A percentile compares a stretch with the other conserved stretches of the same genome.
Conservation (phyloP, 2,329 filamentous ascomycete genomes). For the Pseudocercospora crystallina region DNA sequence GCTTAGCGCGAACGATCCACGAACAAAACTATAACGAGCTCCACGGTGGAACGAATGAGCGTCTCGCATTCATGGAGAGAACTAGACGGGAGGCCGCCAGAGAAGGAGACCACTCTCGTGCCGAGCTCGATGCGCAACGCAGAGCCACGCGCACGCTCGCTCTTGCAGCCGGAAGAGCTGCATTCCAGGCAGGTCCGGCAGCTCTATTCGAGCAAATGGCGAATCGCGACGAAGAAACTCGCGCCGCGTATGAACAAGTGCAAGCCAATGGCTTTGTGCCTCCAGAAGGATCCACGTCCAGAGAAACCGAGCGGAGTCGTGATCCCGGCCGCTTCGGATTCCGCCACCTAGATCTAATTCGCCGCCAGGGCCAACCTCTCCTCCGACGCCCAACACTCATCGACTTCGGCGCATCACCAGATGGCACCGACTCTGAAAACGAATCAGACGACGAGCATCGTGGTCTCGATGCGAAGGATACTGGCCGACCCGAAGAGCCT, state of each 20-base stretch:
- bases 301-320: conserved; percentile 1
- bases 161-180: conserved; percentile 30
- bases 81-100: conserved; percentile 24
- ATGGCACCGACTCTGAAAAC: conserved; percentile 22
- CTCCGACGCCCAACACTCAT: conserved; percentile 13
- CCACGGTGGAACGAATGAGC: conserved; percentile 1
- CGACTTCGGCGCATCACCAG: conserved; percentile 10
- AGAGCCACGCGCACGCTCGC: conserved; percentile 27
- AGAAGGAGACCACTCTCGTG: conserved; percentile 30
- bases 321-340: neutral
- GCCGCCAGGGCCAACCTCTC: neutral
- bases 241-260: conserved; percentile 28
- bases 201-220: conserved; percentile 28
- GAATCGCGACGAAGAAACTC: conserved; percentile 27
- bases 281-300: neutral
- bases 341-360: neutral
- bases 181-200: conserved; percentile 27
- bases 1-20: conserved; percentile 21
- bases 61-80: conserved; percentile 6
- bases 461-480: conserved; percentile 48
- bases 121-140: conserved; percentile 31
- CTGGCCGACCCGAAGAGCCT: conserved; percentile 46
- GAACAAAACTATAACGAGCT: conserved; percentile 11
- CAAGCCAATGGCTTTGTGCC: conserved; percentile 21
- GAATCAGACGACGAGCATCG: conserved; percentile 27